A percentile compares a stretch with the other conserved stretches of the same genome.
Conservation (phyloP, 352 stramenopile species). For the Pythium phragmitis region DNA sequence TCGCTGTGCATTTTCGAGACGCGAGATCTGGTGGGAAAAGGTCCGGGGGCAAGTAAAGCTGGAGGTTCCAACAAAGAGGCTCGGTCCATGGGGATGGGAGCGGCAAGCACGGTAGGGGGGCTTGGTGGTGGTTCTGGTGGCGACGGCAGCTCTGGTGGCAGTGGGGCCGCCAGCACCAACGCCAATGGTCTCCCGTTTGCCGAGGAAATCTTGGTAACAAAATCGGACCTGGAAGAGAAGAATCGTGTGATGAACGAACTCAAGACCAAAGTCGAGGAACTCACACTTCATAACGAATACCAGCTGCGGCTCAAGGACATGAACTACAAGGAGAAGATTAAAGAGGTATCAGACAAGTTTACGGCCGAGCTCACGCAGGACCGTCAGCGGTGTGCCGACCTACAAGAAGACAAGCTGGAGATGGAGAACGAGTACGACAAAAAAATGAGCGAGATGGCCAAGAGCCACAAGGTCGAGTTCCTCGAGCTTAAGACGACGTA, state of each 20-base stretch:
- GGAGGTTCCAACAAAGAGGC: conserved; percentile 29
- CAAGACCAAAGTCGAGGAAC: conserved; percentile 93
- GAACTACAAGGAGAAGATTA: conserved; percentile 96
- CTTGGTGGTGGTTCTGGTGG: conserved; percentile 29
- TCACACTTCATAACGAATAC: conserved; percentile 95
- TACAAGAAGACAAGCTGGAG: conserved; percentile 89
- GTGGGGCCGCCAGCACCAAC: conserved; percentile 37
- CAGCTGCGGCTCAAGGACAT: conserved; percentile 94
- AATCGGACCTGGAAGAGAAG: conserved; percentile 93
- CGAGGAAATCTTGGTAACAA: conserved; percentile 94
- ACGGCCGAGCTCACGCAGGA: conserved; percentile 92
- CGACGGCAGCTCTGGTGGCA: conserved; percentile 23
- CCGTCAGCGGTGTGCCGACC: conserved; percentile 86
- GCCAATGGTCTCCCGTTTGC: conserved; percentile 77
- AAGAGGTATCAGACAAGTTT: conserved; percentile 94
- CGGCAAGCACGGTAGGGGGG: neutral
- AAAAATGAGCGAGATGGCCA: conserved; percentile 89
- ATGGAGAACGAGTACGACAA: conserved; percentile 92
- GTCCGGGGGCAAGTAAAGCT: conserved; percentile 23
- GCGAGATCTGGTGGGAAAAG: conserved; percentile 53
- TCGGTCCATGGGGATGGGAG: conserved; percentile 25
- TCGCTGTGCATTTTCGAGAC: conserved; percentile 91
- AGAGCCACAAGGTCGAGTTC: conserved; percentile 86
- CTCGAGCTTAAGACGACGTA: conserved; percentile 90
- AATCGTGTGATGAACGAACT: conserved; percentile 91